phyloP scores from a whole-genome alignment of 345 rosid genomes.

The Geranium brycei region DNA sequence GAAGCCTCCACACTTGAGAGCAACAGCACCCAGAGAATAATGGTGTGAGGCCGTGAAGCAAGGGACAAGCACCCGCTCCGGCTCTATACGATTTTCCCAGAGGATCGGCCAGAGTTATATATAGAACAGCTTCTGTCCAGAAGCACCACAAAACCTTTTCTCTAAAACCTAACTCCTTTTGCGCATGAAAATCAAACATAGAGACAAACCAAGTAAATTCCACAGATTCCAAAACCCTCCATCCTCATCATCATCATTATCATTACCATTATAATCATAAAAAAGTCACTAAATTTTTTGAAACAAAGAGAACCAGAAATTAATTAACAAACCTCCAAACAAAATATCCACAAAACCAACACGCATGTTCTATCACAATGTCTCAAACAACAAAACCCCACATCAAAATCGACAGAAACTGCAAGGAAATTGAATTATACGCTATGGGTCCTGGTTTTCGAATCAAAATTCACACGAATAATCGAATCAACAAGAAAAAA shows the following conservation, averaged over 20 bases:
- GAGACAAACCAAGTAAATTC: not conserved
- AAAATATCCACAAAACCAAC: not conserved
- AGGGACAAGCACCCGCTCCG: constrained; percentile 28
- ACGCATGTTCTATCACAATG: not conserved
- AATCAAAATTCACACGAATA: not conserved
- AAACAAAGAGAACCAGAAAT: not conserved
- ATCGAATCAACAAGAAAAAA: not conserved
- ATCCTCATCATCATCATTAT: too few relatives aligned
- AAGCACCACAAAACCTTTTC: constrained; percentile 25
- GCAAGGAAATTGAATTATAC: too few relatives aligned
- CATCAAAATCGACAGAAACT: not conserved
- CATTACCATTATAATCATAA: too few relatives aligned
- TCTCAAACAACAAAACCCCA: not conserved
- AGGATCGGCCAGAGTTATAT: constrained; percentile 68
- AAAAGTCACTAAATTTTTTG: too few relatives aligned
- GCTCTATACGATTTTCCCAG: constrained; percentile 22
- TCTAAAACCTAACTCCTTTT: constrained; percentile 16
- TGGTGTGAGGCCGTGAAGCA: constrained; percentile 22
- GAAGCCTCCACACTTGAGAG: constrained; percentile 44
- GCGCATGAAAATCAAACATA: not conserved
- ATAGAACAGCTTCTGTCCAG: constrained; percentile 38
- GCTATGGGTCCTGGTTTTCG: too few relatives aligned
- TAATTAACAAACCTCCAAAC: not conserved
- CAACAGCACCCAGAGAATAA: constrained; percentile 9
- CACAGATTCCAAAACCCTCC: not conserved